Percentiles rank a stretch among this genome's conserved stretches.
These are phyloP conservation scores for Pythium brachiatum DNA, from an alignment of 352 stramenopile species.

Conservation along the genomic window DNA sequence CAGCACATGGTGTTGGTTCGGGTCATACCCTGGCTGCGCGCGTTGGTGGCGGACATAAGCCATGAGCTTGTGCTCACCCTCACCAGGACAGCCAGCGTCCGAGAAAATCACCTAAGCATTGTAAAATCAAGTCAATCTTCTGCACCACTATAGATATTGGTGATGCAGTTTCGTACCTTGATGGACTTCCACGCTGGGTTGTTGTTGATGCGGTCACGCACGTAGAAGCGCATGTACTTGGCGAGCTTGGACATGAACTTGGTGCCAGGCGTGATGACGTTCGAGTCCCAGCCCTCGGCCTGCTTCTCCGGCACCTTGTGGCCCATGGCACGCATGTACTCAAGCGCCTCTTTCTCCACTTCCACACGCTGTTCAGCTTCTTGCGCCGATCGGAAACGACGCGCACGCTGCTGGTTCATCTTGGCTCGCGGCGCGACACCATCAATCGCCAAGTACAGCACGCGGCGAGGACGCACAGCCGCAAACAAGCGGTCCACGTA, in stretches of 20 bases:
- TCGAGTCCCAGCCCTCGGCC: slow-evolving; percentile 95
- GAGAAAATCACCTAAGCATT: slow-evolving; percentile 90
- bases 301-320: slow-evolving; percentile 81
- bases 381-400: slow-evolving; percentile 95
- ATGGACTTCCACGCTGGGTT: slow-evolving; percentile 94
- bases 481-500: slow-evolving; percentile 98
- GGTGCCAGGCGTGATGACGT: slow-evolving; percentile 99
- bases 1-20: slow-evolving; percentile 97
- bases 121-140: neutral
- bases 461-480: slow-evolving; percentile 90
- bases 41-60: slow-evolving; percentile 94
- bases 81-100: slow-evolving; percentile 95
- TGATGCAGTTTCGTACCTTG: slow-evolving; percentile 48
- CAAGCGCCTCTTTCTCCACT: slow-evolving; percentile 90
- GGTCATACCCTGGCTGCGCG: slow-evolving; percentile 94
- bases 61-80: slow-evolving; percentile 99
- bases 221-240: slow-evolving; percentile 91
- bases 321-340: slow-evolving; percentile 90
- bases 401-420: slow-evolving; percentile 99
- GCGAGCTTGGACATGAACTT: slow-evolving; percentile 96
- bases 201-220: slow-evolving; percentile 93
- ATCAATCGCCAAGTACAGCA: slow-evolving; percentile 99
- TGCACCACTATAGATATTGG: too few relatives aligned
- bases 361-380: slow-evolving; percentile 93
- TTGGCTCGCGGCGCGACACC: slow-evolving; percentile 98